A percentile compares a stretch with the other conserved stretches of the same genome.
These are phyloP conservation scores for Penicillium sclerotiorum DNA, from an alignment of 2,329 filamentous ascomycete species.

Conservation along the genomic window DNA sequence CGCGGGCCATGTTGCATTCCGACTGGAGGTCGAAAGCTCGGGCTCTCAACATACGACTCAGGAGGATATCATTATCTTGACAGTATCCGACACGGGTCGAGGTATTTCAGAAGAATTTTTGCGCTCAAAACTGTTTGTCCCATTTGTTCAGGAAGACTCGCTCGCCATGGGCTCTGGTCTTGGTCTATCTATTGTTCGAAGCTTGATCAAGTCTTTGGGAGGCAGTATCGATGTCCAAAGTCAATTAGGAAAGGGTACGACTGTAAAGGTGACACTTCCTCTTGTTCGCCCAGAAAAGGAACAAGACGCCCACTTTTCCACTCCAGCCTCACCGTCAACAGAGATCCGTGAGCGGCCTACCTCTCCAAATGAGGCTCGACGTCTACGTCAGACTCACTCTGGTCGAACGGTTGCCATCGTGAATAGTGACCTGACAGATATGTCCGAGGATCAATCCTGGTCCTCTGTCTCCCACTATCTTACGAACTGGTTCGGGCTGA, in stretches of 20 bases:
- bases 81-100: conserved; percentile 62
- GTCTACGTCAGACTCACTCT: conserved; percentile 23
- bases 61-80: conserved; percentile 31
- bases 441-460: conserved; percentile 22
- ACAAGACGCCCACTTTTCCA: conserved; percentile 1
- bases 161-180: conserved; percentile 62
- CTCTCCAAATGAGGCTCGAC: conserved; percentile 12
- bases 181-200: conserved; percentile 62
- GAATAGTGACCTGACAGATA: conserved; percentile 22
- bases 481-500: conserved; percentile 38
- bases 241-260: conserved; percentile 52
- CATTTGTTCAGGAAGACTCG: conserved; percentile 63
- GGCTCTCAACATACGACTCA: conserved; percentile 17
- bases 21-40: conserved; percentile 6
- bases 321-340: conserved; percentile 2
- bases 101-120: conserved; percentile 65
- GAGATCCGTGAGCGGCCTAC: conserved; percentile 15
- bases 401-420: conserved; percentile 32
- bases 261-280: conserved; percentile 42
- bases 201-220: conserved; percentile 58
- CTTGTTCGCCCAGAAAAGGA: conserved; percentile 9
- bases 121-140: conserved; percentile 59
- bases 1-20: conserved; percentile 41
- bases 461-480: conserved; percentile 29
- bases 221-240: conserved; percentile 58